Evolutionary conservation across 192 early-diverging fungal species (phyloP).

Genomic region (Backusella sp.): DNA sequence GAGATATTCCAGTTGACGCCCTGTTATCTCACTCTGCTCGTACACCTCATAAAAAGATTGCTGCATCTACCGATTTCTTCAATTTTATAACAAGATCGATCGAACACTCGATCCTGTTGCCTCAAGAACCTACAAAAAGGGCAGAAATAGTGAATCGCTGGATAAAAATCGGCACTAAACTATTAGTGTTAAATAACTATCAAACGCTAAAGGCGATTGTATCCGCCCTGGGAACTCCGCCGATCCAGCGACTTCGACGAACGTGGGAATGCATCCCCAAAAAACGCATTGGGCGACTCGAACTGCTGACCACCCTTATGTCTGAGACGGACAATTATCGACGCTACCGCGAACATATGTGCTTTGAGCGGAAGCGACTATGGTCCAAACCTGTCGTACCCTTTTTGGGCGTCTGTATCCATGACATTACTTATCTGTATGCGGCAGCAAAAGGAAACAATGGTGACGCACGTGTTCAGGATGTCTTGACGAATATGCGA

Average conservation of each 20-base stretch:
- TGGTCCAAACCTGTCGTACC: conserved; percentile 60
- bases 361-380: conserved; percentile 21
- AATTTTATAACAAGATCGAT: conserved; percentile 76
- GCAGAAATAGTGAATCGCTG: conserved; percentile 64
- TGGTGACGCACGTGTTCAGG: conserved; percentile 56
- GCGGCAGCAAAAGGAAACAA: conserved; percentile 55
- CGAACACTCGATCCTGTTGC: conserved; percentile 68
- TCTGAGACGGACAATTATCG: conserved; percentile 70
- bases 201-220: conserved; percentile 72
- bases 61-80: conserved; percentile 74
- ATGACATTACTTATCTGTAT: conserved; percentile 75
- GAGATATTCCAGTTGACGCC: conserved; percentile 57
- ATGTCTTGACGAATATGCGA: conserved; percentile 54
- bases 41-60: conserved; percentile 57
- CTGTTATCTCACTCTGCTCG: conserved; percentile 61
- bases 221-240: conserved; percentile 66
- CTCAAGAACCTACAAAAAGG: conserved; percentile 51
- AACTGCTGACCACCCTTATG: conserved; percentile 54
- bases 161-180: conserved; percentile 64
- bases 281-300: conserved; percentile 57
- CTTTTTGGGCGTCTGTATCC: conserved; percentile 73
- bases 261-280: conserved; percentile 74
- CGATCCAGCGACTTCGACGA: conserved; percentile 62
- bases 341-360: conserved; percentile 64
- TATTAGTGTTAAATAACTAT: conserved; percentile 61